Evolutionary conservation across 306 rosid genomes (phyloP).

Genomic region (Mucuna pruriens): DNA sequence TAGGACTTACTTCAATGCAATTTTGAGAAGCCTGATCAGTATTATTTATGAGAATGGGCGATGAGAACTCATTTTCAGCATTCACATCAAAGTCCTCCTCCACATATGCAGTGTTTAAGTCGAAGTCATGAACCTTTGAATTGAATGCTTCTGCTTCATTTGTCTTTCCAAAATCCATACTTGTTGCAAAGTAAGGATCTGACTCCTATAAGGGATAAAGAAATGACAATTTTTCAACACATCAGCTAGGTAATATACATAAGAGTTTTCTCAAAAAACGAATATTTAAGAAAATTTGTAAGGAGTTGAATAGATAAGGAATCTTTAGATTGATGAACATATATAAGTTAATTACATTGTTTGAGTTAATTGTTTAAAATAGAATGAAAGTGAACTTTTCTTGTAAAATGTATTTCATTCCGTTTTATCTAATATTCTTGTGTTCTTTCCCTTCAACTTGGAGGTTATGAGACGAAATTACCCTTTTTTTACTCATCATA

Average conservation of each 20-base stretch:
- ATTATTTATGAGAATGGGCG: background rate
- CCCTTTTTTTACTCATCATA: no score
- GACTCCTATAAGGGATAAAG: background rate
- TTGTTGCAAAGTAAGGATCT: background rate
- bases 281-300: background rate
- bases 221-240: background rate
- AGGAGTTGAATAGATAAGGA: background rate
- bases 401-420: background rate
- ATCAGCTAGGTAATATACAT: background rate
- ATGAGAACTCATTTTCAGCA: background rate
- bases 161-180: background rate
- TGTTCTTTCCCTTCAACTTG: no score
- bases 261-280: background rate
- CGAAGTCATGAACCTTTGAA: background rate
- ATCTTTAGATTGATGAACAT: background rate
- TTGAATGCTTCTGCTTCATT: background rate
- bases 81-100: background rate
- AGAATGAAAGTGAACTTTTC: no score
- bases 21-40: background rate
- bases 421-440: no score
- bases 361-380: no score
- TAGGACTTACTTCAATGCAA: conserved; percentile 19
- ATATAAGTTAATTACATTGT: no score
- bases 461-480: no score
- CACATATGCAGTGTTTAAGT: conserved; percentile 30